Base-by-base conservation (phyloP, 2,329 filamentous ascomycete species). In the Botryosphaeria dothidea region DNA sequence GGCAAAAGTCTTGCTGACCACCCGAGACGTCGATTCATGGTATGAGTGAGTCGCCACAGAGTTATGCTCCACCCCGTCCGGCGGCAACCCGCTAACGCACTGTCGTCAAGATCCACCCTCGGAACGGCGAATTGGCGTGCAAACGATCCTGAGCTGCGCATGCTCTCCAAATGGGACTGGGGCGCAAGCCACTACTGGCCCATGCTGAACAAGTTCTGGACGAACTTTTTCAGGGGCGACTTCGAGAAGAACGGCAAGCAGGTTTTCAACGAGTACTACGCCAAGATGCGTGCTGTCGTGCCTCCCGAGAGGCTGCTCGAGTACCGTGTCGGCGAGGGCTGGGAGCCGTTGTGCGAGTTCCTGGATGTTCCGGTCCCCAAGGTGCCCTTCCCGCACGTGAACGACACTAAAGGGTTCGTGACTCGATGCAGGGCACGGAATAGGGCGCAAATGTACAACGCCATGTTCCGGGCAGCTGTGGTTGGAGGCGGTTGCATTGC, bases 141-240 rank as follows among this genome's bases (percentile, higher is more conserved):
- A 58, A 88, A 84, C 25, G 88, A 90, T 73, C 84, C 82, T 4
- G 87, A 89, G 77, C 81, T 84, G 75, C 81, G 80, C 67, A 77
- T 83, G 65, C 80, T 86, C 15, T 83, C 84, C 43, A 80, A 84
- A 74, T 80, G 83, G 69, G 85, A 85, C 78, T 90, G 88, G 88
- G 88, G 85, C 23, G 87, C 88, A 7, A 80, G 84, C 73, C 86
- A 89, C 81, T 90, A 90, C 80, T 85, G 89, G 73, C 87, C 87
- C 34, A 90, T 90, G 88, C 82, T 90, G 64, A 82, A 83, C 74
- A 89, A 88, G 76, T 89, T 90, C 80, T 90, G 89, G 78, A 84
- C 86, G 69, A 84, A 83, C 62, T 90, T 90, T 77, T 90, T 89
- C 81, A 82, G 86, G 66, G 86, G 86, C 61, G 87, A 90, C 72